Conservation (phyloP, 305 asterid species). For the Lippia alba region DNA sequence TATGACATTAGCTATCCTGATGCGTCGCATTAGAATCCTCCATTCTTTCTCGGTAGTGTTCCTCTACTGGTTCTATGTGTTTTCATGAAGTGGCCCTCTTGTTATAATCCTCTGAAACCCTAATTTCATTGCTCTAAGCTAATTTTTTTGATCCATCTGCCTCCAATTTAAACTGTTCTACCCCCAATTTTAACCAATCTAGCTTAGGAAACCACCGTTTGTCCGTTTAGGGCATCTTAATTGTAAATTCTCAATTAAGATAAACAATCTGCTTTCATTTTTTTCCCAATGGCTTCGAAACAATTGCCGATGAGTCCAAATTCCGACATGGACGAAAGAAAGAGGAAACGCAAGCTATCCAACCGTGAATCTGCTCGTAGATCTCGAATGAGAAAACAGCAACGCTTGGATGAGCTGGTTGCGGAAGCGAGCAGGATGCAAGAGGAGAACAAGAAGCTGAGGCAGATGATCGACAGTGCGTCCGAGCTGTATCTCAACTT, state of each 20-base stretch:
- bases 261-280: conserved; percentile 6
- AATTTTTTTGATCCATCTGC: background rate
- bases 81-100: conserved; percentile 57
- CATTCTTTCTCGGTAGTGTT: conserved; percentile 90
- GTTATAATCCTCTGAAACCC: background rate
- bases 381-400: conserved; percentile 81
- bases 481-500: conserved; percentile 49
- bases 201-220: conserved; percentile 46
- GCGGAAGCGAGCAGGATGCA: conserved; percentile 49
- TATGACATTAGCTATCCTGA: conserved; percentile 42
- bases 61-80: conserved; percentile 82
- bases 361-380: conserved; percentile 83
- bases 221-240: conserved; percentile 5
- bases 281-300: conserved; percentile 48
- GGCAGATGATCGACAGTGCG: conserved; percentile 56
- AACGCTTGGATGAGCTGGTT: conserved; percentile 61
- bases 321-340: conserved; percentile 62
- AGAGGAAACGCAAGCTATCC: conserved; percentile 76
- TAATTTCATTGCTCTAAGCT: conserved; percentile 5
- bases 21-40: conserved; percentile 57
- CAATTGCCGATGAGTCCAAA: conserved; percentile 41
- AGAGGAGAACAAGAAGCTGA: conserved; percentile 52
- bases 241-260: conserved; percentile 10
- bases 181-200: conserved; percentile 37
- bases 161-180: conserved; percentile 34